Conservation (phyloP, 805 yeast species). For the Lachancea quebecensis region DNA sequence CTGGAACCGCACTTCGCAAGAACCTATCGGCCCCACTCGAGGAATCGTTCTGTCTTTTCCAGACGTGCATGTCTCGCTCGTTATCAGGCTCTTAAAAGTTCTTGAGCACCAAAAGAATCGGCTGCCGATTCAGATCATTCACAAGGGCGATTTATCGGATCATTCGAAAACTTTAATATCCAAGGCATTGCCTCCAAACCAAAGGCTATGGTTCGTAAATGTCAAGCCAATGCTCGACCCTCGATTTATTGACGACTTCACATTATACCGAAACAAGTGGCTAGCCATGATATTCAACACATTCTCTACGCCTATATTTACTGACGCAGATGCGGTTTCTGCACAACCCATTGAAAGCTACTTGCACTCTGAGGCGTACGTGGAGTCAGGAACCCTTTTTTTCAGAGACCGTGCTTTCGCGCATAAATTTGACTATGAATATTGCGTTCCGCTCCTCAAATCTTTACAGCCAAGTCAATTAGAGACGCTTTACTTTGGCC, state of each 20-base stretch:
- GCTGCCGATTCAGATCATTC: conserved; percentile 39
- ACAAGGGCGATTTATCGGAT: conserved; percentile 31
- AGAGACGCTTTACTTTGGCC: conserved; percentile 35
- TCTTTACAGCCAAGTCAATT: conserved; percentile 40
- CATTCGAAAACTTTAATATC: conserved; percentile 28
- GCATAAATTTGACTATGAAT: conserved; percentile 24
- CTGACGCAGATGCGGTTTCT: conserved; percentile 48
- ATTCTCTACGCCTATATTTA: conserved; percentile 41
- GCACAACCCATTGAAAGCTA: conserved; percentile 32
- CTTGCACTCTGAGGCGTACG: conserved; percentile 32
- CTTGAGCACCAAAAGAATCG: conserved; percentile 31
- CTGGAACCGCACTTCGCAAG: conserved; percentile 12
- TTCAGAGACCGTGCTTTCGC: conserved; percentile 38
- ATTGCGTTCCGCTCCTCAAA: conserved; percentile 37
- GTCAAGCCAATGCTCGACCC: conserved; percentile 19
- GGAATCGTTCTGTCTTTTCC: conserved; percentile 18
- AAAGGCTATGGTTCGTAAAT: conserved; percentile 39
- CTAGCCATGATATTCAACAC: conserved; percentile 43
- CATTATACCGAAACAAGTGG: conserved; percentile 40
- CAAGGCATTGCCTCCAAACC: conserved; percentile 24
- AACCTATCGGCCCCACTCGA: conserved; percentile 9
- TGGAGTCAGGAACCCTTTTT: conserved; percentile 36
- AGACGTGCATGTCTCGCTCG: conserved; percentile 25
- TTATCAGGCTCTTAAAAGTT: conserved; percentile 35
- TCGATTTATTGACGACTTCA: conserved; percentile 22